These are phyloP conservation scores for Chrysopogon serrulatus DNA, from an alignment of 176 grass and related monocot genomes.

Conservation along the genomic window DNA sequence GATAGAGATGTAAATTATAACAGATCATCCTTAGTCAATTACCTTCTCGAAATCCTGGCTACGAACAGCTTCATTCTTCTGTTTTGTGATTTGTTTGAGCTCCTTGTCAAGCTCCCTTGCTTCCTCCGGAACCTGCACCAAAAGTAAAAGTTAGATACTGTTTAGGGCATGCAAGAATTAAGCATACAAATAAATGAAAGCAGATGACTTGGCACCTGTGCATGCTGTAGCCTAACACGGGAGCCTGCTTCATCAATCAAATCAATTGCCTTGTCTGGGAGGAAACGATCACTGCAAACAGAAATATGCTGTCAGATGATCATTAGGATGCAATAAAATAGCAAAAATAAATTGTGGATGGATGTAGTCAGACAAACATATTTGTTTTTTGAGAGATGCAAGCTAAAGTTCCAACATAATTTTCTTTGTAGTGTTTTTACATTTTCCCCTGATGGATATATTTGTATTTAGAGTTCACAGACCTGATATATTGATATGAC, in stretches of 20 bases:
- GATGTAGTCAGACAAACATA: not conserved
- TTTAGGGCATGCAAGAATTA: slow-evolving; percentile 1
- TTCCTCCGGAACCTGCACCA: slow-evolving; percentile 72
- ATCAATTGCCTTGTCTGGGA: slow-evolving; percentile 92
- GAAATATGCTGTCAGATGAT: slow-evolving; percentile 15
- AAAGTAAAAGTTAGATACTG: not conserved
- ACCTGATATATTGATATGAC: slow-evolving; percentile 96
- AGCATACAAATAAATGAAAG: slow-evolving; percentile 19
- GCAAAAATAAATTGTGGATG: not conserved
- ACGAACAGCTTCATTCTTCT: slow-evolving; percentile 87
- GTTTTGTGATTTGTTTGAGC: slow-evolving; percentile 75
- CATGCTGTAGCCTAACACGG: slow-evolving; percentile 79
- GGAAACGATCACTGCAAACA: slow-evolving; percentile 69
- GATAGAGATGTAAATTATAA: slow-evolving; percentile 14
- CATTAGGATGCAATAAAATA: slow-evolving; percentile 8
- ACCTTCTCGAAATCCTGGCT: slow-evolving; percentile 96
- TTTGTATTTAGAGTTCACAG: slow-evolving; percentile 12
- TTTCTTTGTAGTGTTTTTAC: not conserved
- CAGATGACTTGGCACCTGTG: slow-evolving; percentile 51
- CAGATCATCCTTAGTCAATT: not conserved
- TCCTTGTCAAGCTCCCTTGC: slow-evolving; percentile 84
- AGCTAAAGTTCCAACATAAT: slow-evolving; percentile 15
- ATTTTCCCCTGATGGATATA: not conserved
- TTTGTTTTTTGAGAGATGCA: not conserved
- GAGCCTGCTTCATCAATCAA: slow-evolving; percentile 95